Base-by-base conservation (phyloP, 805 yeast genomes). In the Candida endomychidarum region DNA sequence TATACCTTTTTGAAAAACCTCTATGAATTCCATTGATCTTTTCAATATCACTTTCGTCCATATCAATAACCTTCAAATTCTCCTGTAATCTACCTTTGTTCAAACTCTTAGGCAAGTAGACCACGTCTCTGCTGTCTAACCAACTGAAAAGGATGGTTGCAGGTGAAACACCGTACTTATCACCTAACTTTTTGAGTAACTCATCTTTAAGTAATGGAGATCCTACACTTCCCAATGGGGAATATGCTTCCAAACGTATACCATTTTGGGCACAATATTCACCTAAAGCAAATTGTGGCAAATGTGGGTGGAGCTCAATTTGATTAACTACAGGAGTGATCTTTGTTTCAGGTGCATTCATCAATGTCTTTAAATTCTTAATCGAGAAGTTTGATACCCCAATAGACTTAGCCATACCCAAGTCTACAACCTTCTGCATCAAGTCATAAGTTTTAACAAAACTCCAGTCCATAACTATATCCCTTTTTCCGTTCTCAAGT, bases 361-460 rank as follows among this genome's bases (percentile, higher is more conserved):
- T 66, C 43, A 86, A 63, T 37, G 61, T 70, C 43, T 73, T 48
- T 34, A 58, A 44, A 38, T 52, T 56, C 40, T 66, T 72, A 19
- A 74, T 61, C 14, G 85, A 73, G 57, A 81, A 78, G 65, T 86
- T 86, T 25, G 90, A 82, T 29, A 86, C 85, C 50, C 96, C 96
- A 57, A 86, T 75, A 17, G 89, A 77, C 50, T 70, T 77, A 19
- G 77, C 70, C 56, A 77, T 70, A 19, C 79, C 83, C 18, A 74
- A 57, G 20, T 63, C 63, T 34, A 77, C 69, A 37, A 83, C 62
- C 50, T 75, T 65, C 63, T 85, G 87, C 77, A 86, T 60, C 8
- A 46, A 46, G 15, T 29, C 42, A 37, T 80, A 85, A 15, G 86
- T 80, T 52, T 81, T 72, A 47, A 75, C 57, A 54, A 72, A 78